phyloP scores from a whole-genome alignment of 1,139 yeast species.

The Suhomyces anneliseae region DNA sequence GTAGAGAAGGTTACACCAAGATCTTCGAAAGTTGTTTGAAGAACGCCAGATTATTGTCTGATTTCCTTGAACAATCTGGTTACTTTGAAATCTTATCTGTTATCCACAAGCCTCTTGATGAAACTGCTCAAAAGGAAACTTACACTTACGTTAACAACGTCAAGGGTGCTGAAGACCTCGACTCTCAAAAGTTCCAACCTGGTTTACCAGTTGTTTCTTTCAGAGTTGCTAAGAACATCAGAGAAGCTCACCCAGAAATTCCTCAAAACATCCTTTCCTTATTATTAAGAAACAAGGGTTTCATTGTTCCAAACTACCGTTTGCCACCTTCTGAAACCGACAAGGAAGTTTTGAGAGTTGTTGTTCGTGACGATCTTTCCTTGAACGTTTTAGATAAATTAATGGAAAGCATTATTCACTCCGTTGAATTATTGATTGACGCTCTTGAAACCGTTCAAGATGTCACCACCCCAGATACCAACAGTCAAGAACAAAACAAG shows the following conservation, averaged over 20 bases:
- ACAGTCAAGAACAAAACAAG: constrained; percentile 20
- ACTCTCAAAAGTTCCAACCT: constrained; percentile 52
- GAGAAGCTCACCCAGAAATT: constrained; percentile 65
- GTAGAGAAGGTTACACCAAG: constrained; percentile 66
- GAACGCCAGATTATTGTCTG: constrained; percentile 70
- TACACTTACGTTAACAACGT: constrained; percentile 26
- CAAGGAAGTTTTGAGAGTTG: constrained; percentile 78
- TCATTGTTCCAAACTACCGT: constrained; percentile 88
- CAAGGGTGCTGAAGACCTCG: constrained; percentile 12
- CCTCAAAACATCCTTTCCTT: constrained; percentile 82
- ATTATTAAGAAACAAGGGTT: constrained; percentile 76
- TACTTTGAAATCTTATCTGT: constrained; percentile 76
- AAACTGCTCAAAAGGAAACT: constrained; percentile 11
- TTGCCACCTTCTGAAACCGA: constrained; percentile 61
- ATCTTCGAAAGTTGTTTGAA: constrained; percentile 62
- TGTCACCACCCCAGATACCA: constrained; percentile 17
- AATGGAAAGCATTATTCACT: constrained; percentile 61
- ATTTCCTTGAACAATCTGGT: constrained; percentile 62
- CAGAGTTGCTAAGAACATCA: constrained; percentile 62
- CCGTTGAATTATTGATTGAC: constrained; percentile 53
- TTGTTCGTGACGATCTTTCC: constrained; percentile 71
- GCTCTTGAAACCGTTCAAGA: constrained; percentile 31
- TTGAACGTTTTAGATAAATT: constrained; percentile 72
- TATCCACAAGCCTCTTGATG: constrained; percentile 58
- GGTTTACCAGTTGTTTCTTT: constrained; percentile 93